Base-by-base conservation (phyloP, 129 eudicot genomes). In the Helichrysum umbraculigerum region DNA sequence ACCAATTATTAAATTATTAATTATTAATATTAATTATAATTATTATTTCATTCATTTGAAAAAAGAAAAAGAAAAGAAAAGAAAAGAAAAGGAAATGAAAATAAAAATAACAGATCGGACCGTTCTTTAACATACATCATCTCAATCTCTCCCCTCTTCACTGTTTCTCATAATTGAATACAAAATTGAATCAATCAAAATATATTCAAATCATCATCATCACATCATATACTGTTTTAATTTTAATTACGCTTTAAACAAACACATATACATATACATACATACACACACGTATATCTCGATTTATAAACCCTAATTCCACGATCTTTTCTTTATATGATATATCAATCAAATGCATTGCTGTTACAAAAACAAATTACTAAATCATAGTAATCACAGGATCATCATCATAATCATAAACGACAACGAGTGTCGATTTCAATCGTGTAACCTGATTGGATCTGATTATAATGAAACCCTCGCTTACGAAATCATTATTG, bases 381-480 rank as follows among this genome's bases (percentile, higher is more conserved):
- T 25, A 34, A 50, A 71, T 50, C 66, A 70, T 25, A 72, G 52
- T 51, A 44, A 44, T 29, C 59, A 79, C 19, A n/a, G 10, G 73
- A 72, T 51, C 6, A 51, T 37, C 17, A 64, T 22, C 44, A 4
- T 0, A 3, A 20, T 58, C 28, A 58, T 7, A 58, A 47, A 16
- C 65, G 1, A 11, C 4, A 78, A 34, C 47, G 33, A 58, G 10
- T 35, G 37, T 58, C 47, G 32, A 58, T 78, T 7, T 34, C 11
- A 21, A 17, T 77, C 73, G 30, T 54, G 29, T 22, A 35, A 76
- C 68, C 16, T 54, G 30, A 17, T 14, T n/a, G 39, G 79, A 54
- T 73, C 83, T 66, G 79, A 73, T 73, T 66, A 79, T 32, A 75
- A 73, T 73, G 83, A 73, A 42, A 66, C 50, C 68, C 7, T 62